Evolutionary conservation across 352 stramenopile species (phyloP).

Genomic region (Thraustotheca clavata): DNA sequence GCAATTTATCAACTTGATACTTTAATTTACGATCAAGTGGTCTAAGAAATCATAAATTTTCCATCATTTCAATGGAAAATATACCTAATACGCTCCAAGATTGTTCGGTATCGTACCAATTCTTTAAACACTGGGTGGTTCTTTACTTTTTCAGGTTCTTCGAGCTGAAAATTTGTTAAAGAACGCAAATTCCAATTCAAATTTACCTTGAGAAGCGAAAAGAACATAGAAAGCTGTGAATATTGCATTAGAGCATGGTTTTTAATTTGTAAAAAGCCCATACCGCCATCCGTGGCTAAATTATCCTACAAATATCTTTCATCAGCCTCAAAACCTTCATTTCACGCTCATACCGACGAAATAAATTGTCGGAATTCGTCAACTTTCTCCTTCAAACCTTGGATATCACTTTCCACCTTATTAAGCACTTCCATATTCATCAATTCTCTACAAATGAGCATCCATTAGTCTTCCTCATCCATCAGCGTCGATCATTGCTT

Average conservation of each 20-base stretch:
- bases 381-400: conserved; percentile 19
- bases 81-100: conserved; percentile 75
- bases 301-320: conserved; percentile 32
- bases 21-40: conserved; percentile 82
- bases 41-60: conserved; percentile 17
- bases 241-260: conserved; percentile 81
- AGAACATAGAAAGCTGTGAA: conserved; percentile 84
- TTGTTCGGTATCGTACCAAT: conserved; percentile 70
- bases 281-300: conserved; percentile 47
- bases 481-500: neutral
- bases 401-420: conserved; percentile 16
- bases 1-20: conserved; percentile 87
- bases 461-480: neutral
- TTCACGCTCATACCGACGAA: neutral
- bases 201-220: conserved; percentile 61
- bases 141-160: conserved; percentile 56
- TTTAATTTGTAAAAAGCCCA: conserved; percentile 81
- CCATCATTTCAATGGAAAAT: neutral
- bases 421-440: conserved; percentile 5
- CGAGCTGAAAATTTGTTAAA: conserved; percentile 30
- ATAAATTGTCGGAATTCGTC: conserved; percentile 9
- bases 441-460: neutral
- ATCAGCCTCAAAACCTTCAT: neutral
- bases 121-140: conserved; percentile 80
- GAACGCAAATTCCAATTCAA: neutral